Evolutionary conservation across 495 filamentous ascomycete species (phyloP).

Genomic region (Penicillium pulvis): DNA sequence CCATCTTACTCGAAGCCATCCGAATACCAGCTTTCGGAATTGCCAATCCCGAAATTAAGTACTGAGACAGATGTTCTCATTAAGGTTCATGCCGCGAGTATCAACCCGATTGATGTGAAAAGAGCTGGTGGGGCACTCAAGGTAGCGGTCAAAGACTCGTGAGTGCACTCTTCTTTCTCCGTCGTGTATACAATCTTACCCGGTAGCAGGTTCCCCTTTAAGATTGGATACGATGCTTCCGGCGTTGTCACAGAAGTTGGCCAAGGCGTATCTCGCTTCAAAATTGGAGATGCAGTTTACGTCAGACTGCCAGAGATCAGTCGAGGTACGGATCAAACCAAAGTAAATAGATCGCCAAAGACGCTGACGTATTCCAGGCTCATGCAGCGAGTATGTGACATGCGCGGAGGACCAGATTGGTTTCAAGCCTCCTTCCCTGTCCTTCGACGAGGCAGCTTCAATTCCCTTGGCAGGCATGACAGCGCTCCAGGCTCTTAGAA

Average conservation of each 20-base stretch:
- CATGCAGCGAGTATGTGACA: slow-evolving; percentile 2
- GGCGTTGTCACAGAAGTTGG: background rate
- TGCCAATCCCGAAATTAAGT: slow-evolving; percentile 3
- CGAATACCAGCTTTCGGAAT: background rate
- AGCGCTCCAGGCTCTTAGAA: slow-evolving; percentile 43
- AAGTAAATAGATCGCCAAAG: background rate
- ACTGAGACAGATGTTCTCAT: slow-evolving; percentile 47
- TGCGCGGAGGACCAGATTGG: background rate
- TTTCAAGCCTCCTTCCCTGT: slow-evolving; percentile 14
- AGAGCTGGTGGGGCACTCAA: slow-evolving; percentile 35
- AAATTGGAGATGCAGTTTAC: slow-evolving; percentile 1
- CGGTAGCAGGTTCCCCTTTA: slow-evolving; percentile 17
- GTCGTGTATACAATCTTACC: background rate
- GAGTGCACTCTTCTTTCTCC: background rate
- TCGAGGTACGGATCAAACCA: background rate
- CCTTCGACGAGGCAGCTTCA: slow-evolving; percentile 44
- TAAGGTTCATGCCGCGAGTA: slow-evolving; percentile 46
- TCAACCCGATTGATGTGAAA: slow-evolving; percentile 54
- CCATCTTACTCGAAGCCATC: slow-evolving; percentile 1
- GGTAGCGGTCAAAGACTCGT: slow-evolving; percentile 12
- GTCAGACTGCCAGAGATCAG: background rate
- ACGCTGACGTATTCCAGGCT: slow-evolving; percentile 12
- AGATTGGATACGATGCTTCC: slow-evolving; percentile 2
- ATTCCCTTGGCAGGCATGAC: slow-evolving; percentile 42
- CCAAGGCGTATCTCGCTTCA: background rate